Evolutionary conservation across 2,329 filamentous ascomycete species (phyloP).

Genomic region (Herpotrichia juniperi): DNA sequence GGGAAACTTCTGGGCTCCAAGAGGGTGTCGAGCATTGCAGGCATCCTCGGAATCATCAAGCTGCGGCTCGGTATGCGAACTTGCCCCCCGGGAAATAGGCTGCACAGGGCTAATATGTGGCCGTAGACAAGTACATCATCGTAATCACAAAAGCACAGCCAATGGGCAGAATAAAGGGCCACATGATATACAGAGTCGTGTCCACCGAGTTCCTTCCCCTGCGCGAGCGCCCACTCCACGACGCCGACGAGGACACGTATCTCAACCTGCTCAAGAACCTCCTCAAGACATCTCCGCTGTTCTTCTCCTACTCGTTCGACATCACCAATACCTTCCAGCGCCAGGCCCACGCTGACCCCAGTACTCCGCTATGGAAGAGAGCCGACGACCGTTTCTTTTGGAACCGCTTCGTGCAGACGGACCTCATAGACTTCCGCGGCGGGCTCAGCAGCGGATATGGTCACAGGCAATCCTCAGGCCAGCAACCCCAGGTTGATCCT

Average conservation of each 20-base stretch:
- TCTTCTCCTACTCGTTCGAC: constrained; percentile 97
- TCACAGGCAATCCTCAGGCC: constrained; percentile 67
- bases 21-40: constrained; percentile 91
- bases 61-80: constrained; percentile 75
- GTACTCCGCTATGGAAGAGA: constrained; percentile 82
- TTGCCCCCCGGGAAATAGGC: not conserved
- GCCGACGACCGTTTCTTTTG: constrained; percentile 99
- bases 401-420: constrained; percentile 91
- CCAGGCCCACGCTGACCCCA: constrained; percentile 76
- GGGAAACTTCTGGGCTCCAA: constrained; percentile 76
- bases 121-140: constrained; percentile 91
- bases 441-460: constrained; percentile 57
- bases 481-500: constrained; percentile 80
- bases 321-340: constrained; percentile 97
- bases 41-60: constrained; percentile 92
- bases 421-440: constrained; percentile 86
- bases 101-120: constrained; percentile 8
- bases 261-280: constrained; percentile 80
- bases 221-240: constrained; percentile 87
- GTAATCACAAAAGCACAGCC: constrained; percentile 93
- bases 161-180: constrained; percentile 88
- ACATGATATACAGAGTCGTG: constrained; percentile 93
- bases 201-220: constrained; percentile 92
- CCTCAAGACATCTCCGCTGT: constrained; percentile 86
- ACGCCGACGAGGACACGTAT: constrained; percentile 93